Conservation (phyloP, 805 yeast species). For the Peterozyma xylosa region DNA sequence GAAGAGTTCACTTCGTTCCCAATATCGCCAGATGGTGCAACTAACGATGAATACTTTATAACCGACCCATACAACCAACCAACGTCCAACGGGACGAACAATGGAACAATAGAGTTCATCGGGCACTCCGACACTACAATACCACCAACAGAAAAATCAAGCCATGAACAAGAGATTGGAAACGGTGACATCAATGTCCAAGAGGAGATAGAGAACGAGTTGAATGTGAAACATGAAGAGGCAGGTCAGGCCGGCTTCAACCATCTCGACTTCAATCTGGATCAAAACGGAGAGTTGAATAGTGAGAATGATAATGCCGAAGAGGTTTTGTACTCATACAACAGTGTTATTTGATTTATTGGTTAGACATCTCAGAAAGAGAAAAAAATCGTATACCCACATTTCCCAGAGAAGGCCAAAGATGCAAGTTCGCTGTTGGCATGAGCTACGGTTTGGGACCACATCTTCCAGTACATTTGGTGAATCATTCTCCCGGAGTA, state of each 20-base stretch:
- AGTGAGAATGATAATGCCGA: not conserved
- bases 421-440: too few species aligned
- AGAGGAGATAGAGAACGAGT: not conserved
- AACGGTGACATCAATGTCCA: not conserved
- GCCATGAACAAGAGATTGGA: not conserved
- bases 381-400: not conserved
- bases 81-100: not conserved
- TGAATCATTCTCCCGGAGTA: too few species aligned
- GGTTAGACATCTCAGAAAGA: not conserved
- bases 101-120: not conserved
- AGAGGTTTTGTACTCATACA: constrained; percentile 3
- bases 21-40: not conserved
- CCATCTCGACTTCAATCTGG: not conserved
- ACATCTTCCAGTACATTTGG: too few species aligned
- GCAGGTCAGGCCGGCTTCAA: not conserved
- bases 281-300: not conserved
- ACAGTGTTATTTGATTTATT: constrained; percentile 2
- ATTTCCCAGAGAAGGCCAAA: not conserved
- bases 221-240: constrained; percentile 3
- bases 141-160: not conserved
- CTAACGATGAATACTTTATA: not conserved
- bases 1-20: not conserved
- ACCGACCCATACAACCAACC: too few species aligned
- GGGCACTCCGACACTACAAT: not conserved
- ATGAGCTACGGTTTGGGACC: too few species aligned